Conservation (phyloP, 352 stramenopile genomes). For the Globisporangium canariense region DNA sequence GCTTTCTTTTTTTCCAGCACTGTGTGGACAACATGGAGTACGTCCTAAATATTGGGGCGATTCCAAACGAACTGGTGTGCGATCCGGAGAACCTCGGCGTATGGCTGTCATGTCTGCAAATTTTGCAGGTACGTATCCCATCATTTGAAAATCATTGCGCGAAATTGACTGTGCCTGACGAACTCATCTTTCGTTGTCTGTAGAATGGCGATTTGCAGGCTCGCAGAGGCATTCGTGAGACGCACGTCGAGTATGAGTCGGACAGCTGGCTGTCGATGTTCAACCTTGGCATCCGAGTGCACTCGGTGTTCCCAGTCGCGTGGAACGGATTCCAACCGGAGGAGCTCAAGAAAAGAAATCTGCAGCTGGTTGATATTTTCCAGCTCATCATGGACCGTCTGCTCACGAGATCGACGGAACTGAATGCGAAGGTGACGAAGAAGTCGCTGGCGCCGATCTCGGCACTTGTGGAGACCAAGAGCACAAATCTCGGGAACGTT, state of each 20-base stretch:
- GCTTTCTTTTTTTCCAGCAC: slow-evolving; percentile 43
- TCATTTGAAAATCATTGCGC: neutral
- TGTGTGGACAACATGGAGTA: slow-evolving; percentile 87
- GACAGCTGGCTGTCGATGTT: slow-evolving; percentile 89
- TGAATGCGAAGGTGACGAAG: slow-evolving; percentile 51
- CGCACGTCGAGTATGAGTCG: slow-evolving; percentile 86
- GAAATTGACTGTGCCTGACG: neutral
- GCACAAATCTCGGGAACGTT: neutral
- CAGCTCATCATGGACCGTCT: slow-evolving; percentile 36
- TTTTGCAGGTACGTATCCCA: slow-evolving; percentile 47
- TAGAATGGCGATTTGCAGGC: slow-evolving; percentile 75
- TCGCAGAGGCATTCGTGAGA: slow-evolving; percentile 63
- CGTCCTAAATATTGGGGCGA: slow-evolving; percentile 73
- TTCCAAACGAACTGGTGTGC: slow-evolving; percentile 78
- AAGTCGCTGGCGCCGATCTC: slow-evolving; percentile 44
- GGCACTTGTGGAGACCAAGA: slow-evolving; percentile 24
- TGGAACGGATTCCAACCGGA: slow-evolving; percentile 64
- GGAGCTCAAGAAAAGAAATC: slow-evolving; percentile 28
- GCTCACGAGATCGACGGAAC: slow-evolving; percentile 36
- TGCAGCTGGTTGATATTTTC: slow-evolving; percentile 46
- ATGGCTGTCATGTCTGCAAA: slow-evolving; percentile 68
- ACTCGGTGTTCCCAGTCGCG: slow-evolving; percentile 78
- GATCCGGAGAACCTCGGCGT: slow-evolving; percentile 59
- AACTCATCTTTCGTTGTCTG: neutral
- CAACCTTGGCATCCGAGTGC: slow-evolving; percentile 83